A percentile compares a stretch with the other conserved stretches of the same genome.
Conservation (phyloP, 495 filamentous ascomycete species). For the Trichoderma erinaceum region DNA sequence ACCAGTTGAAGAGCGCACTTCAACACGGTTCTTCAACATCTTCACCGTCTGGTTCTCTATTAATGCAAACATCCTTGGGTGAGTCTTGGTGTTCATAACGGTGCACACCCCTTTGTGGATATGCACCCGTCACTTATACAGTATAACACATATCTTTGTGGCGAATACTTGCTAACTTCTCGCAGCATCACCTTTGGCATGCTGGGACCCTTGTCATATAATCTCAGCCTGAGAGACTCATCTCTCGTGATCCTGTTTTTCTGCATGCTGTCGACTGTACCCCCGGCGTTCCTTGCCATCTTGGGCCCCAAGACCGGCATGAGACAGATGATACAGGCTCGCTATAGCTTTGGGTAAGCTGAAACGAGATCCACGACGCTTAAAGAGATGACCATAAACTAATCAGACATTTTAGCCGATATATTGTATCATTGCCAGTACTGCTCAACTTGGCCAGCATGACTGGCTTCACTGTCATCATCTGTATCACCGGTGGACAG, state of each 20-base stretch:
- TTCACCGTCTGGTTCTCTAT: conserved; percentile 44
- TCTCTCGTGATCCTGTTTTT: conserved; percentile 54
- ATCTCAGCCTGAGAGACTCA: conserved; percentile 47
- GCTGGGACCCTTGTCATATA: conserved; percentile 42
- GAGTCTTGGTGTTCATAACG: conserved; percentile 17
- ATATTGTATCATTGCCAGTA: conserved; percentile 39
- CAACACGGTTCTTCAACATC: conserved; percentile 40
- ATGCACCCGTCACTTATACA: conserved; percentile 21
- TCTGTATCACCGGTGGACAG: conserved; percentile 41
- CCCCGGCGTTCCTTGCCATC: conserved; percentile 47
- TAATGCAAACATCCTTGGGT: conserved; percentile 39
- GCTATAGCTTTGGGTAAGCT: conserved; percentile 46
- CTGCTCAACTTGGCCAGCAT: conserved; percentile 46
- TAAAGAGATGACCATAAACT: background rate
- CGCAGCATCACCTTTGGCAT: conserved; percentile 51
- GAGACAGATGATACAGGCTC: conserved; percentile 51
- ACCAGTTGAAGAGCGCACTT: conserved; percentile 44
- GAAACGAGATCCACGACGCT: background rate
- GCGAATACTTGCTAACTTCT: background rate
- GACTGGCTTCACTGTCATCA: conserved; percentile 45
- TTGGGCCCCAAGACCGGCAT: conserved; percentile 47
- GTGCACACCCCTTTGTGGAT: background rate
- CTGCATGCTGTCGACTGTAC: conserved; percentile 40
- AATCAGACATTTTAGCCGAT: conserved; percentile 23
- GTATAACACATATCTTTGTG: background rate